Base-by-base conservation (phyloP, 345 rosid genomes). In the Eucalyptus sp. region DNA sequence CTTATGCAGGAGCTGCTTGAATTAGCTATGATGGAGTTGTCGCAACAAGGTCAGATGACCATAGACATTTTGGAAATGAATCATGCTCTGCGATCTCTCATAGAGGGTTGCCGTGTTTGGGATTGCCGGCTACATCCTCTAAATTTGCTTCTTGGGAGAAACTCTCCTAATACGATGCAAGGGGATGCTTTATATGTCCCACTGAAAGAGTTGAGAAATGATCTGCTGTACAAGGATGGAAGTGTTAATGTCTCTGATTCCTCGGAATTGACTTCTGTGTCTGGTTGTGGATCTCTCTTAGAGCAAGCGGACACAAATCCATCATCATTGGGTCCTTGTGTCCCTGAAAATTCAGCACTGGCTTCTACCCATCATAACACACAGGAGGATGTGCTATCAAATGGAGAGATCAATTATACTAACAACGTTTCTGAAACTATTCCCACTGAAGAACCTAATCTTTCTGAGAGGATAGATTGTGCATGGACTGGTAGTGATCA, bases 391-490 rank as follows among this genome's bases (percentile, higher is more conserved):
- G 18, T 89, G 18, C 94, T 91, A 88, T 92, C 93, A 58, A 93
- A 93, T 88, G 92, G 90, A 86, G 95, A 93, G 87, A 89, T 89
- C 89, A 89, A 86, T 68, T 68, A 49, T 87, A 87, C 88, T 60
- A 91, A 88, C 52, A 51, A 89, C 88, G 86, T 88, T 52, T 88
- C 29, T 10, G 92, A 89, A 44, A 88, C 90, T 66, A 50, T 88
- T 58, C 88, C 95, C 41, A 93, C 94, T 54, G 92, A 94, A 52
- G 93, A 89, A 24, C 93, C 99, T 58, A 92, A 92, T 89, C 91
- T 98, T n/a, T 97, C 99, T 10, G 98, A 95, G 91, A 94, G 95
- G 91, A 98, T 98, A 91, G 99, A 98, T 92, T 96, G 98, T n/a
- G 97, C 97, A n/a, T 98, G 99, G 99, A 93, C 95, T 1, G 99